Base-by-base conservation (phyloP, 805 yeast species). In the Metschnikowia borealis region DNA sequence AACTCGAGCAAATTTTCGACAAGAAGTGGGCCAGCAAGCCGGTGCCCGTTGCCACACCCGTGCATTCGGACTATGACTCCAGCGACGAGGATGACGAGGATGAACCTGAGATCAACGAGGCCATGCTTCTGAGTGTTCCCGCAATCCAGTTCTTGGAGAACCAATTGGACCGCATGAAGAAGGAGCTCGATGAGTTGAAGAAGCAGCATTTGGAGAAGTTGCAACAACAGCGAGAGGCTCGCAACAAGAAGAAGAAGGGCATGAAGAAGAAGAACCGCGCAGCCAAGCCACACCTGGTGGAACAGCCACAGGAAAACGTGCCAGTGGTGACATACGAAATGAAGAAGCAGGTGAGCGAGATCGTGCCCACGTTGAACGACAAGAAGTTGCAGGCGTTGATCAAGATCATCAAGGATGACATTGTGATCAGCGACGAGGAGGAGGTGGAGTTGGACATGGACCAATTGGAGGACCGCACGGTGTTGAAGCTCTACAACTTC, bases 371-470 rank as follows among this genome's bases (percentile, higher is more conserved):
- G 52, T 70, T 84, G 55, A 80, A 89, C 40, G 95, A 90, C 57
- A 82, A 85, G 67, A 89, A 88, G 71, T 73, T 92, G 60, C 87
- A 85, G 59, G 85, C 87, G 52, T 96, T 90, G 33, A 79, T 92
- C 54, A 82, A 86, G 46, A 89, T 94, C 54, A 89, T 94, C 57
- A 86, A 86, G 62, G 94, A 87, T 66, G 83, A 79, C 60, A 65
- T 74, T 46, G 74, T 71, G 49, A 65, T 71, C 46, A 63, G 67
- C 44, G 92, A 89, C 60, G 98, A 92, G 51, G 98, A 94, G 54
- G 77, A 72, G 73, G 94, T 94, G 54, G 99, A 94, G 74, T 78
- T 94, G 53, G 99, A 94, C 68, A 87, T 94, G 84, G 97, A 94
- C 65, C 86, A 86, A 68, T 78, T 94, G 59, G 96, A 89, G 61